Conservation (phyloP, 164 flowering plant species). For the Stephania yunnanensis region DNA sequence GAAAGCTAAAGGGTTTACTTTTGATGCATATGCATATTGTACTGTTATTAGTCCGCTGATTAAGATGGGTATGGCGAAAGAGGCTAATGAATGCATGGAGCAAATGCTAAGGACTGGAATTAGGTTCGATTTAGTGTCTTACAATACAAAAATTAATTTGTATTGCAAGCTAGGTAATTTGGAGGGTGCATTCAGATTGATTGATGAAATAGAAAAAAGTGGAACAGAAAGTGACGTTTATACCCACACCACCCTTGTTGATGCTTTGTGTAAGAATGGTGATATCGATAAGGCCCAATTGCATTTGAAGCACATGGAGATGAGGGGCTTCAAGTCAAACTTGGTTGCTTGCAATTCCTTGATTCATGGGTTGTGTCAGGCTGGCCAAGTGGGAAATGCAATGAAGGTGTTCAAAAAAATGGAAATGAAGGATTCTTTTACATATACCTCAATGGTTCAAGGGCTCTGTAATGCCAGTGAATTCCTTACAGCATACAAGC, state of each 20-base stretch:
- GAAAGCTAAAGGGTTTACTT: conserved; percentile 60
- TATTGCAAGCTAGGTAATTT: conserved; percentile 57
- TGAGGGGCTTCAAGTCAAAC: conserved; percentile 38
- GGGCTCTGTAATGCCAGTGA: conserved; percentile 63
- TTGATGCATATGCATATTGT: conserved; percentile 71
- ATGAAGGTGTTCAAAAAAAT: conserved; percentile 47
- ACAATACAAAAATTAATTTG: conserved; percentile 58
- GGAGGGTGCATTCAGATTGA: conserved; percentile 43
- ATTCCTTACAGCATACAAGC: conserved; percentile 49
- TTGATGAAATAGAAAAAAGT: conserved; percentile 50
- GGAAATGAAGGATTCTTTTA: conserved; percentile 66
- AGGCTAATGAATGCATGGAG: conserved; percentile 46
- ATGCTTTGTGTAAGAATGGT: conserved; percentile 64
- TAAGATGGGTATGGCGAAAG: conserved; percentile 41
- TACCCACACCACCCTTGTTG: conserved; percentile 66
- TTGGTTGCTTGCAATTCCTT: conserved; percentile 65
- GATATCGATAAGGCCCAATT: conserved; percentile 41
- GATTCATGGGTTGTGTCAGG: conserved; percentile 57
- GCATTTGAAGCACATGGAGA: conserved; percentile 39
- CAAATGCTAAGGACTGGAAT: conserved; percentile 48
- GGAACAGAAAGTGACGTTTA: conserved; percentile 57
- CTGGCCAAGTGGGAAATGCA: conserved; percentile 54
- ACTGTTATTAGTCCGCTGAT: conserved; percentile 55
- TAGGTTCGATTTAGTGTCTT: conserved; percentile 56
- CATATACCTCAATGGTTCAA: conserved; percentile 69